phyloP scores from a whole-genome alignment of 2,329 filamentous ascomycete species.

The Teratosphaeriaceae sp. region DNA sequence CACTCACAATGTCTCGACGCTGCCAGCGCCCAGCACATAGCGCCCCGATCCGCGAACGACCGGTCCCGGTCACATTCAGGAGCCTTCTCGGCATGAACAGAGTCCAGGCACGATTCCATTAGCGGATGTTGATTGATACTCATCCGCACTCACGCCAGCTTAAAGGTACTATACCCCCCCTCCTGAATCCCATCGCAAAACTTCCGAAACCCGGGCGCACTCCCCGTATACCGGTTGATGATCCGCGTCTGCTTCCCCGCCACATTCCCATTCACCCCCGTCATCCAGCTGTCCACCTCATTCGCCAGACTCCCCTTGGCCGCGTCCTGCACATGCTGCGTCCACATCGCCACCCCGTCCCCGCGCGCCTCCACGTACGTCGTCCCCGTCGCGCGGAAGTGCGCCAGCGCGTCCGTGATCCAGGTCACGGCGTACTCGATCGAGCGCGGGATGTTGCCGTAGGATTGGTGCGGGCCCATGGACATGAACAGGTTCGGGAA shows the following conservation, averaged over 20 bases:
- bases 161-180: not conserved
- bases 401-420: conserved; percentile 8
- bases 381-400: conserved; percentile 3
- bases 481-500: conserved; percentile 39
- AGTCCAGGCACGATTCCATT: no score
- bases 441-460: conserved; percentile 32
- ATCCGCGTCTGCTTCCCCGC: conserved; percentile 40
- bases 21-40: not conserved
- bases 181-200: not conserved
- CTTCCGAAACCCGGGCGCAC: conserved; percentile 39
- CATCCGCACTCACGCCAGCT: not conserved
- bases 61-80: no score
- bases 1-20: not conserved
- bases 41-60: not conserved
- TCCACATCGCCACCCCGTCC: conserved; percentile 11
- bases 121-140: no score
- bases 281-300: conserved; percentile 51
- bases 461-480: conserved; percentile 34
- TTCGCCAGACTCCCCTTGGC: conserved; percentile 40
- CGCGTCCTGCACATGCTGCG: conserved; percentile 41
- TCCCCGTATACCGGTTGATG: conserved; percentile 43
- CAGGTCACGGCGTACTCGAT: conserved; percentile 24
- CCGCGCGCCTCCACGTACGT: conserved; percentile 4
- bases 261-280: conserved; percentile 48
- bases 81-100: no score